A percentile compares a stretch with the other conserved stretches of the same genome.
phyloP scores from a whole-genome alignment of 306 rosid genomes.

The Quercus wislizeni region DNA sequence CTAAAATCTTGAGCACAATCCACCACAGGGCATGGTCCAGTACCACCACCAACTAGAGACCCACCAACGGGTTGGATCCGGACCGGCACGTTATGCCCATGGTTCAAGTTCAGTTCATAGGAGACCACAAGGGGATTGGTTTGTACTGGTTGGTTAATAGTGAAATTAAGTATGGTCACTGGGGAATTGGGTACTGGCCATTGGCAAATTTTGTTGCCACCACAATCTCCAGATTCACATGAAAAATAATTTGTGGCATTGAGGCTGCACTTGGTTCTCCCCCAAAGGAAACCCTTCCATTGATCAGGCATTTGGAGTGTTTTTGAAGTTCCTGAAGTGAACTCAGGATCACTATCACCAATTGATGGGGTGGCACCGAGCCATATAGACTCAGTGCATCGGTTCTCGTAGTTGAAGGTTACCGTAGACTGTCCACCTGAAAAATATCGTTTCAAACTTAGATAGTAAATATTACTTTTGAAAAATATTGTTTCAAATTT shows the following conservation, averaged over 20 bases:
- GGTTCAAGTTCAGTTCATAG: slow-evolving; percentile 38
- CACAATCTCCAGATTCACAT: slow-evolving; percentile 27
- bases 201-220: slow-evolving; percentile 17
- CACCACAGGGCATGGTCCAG: slow-evolving; percentile 30
- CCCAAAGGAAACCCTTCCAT: too few species aligned
- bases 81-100: slow-evolving; percentile 31
- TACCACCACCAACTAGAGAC: slow-evolving; percentile 24
- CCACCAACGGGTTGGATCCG: slow-evolving; percentile 33
- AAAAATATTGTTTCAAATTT: too few species aligned
- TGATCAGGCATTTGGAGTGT: too few species aligned
- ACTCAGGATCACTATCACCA: too few species aligned
- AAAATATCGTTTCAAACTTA: too few species aligned
- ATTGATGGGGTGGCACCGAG: too few species aligned
- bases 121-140: slow-evolving; percentile 12
- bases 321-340: too few species aligned
- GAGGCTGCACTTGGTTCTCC: too few species aligned
- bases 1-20: slow-evolving; percentile 14
- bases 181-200: slow-evolving; percentile 11
- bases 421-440: too few species aligned
- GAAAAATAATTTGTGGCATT: slow-evolving; percentile 6
- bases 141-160: not conserved
- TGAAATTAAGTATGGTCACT: slow-evolving; percentile 28
- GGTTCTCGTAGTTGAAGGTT: too few species aligned
- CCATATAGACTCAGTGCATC: too few species aligned
- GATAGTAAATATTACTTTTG: too few species aligned